A percentile compares a stretch with the other conserved stretches of the same genome.
Conservation (phyloP, 306 rosid genomes). For the Prunus dulcis region DNA sequence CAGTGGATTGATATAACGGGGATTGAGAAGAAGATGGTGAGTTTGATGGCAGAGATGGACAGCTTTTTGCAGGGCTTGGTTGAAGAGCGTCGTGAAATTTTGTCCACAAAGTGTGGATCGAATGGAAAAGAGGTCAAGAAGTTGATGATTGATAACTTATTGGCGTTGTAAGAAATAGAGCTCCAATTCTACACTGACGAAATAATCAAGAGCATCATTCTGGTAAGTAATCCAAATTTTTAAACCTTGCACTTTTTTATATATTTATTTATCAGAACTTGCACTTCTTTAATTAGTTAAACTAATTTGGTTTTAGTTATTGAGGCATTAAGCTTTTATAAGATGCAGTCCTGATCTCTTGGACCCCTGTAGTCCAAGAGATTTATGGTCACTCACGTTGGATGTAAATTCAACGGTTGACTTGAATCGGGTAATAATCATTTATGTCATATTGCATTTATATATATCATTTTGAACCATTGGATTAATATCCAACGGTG, state of each 20-base stretch:
- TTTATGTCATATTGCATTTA: too few species aligned
- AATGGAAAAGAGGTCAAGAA: neutral
- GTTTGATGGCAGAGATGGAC: conserved; percentile 21
- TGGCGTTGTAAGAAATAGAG: conserved; percentile 20
- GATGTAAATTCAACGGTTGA: too few species aligned
- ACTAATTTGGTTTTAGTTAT: too few species aligned
- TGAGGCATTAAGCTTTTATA: too few species aligned
- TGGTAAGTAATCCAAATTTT: neutral
- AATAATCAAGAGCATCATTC: conserved; percentile 28
- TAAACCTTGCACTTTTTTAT: too few species aligned
- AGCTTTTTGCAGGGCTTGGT: conserved; percentile 28
- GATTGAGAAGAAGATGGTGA: conserved; percentile 23
- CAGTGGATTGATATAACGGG: conserved; percentile 10
- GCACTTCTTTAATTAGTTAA: neutral
- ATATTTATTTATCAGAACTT: neutral
- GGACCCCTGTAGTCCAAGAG: too few species aligned
- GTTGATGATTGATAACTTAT: conserved; percentile 27
- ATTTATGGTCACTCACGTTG: too few species aligned
- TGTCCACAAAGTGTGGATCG: neutral
- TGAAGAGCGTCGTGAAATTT: conserved; percentile 16
- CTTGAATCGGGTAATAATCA: too few species aligned
- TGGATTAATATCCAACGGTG: too few species aligned
- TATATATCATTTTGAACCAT: too few species aligned
- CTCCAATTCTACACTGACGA: conserved; percentile 24
- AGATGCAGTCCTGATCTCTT: too few species aligned